A percentile compares a stretch with the other conserved stretches of the same genome.
These are phyloP conservation scores for Epichloe coenophiala DNA, from an alignment of 2,329 filamentous ascomycete species.

Conservation along the genomic window DNA sequence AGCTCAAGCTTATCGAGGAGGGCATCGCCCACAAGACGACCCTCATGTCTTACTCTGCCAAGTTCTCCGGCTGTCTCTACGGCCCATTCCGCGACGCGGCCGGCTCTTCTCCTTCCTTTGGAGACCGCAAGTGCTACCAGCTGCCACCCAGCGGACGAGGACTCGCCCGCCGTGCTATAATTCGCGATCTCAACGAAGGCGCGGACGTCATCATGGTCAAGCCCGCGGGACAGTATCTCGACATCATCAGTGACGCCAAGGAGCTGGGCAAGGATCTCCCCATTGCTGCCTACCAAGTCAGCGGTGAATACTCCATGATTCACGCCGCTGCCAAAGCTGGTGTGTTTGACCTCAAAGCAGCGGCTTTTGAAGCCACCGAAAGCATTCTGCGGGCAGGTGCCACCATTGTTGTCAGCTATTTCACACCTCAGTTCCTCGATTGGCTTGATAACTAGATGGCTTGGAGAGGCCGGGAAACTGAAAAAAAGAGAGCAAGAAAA, in stretches of 20 bases:
- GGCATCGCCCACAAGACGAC: conserved; percentile 84
- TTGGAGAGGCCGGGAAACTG: background rate
- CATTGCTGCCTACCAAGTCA: conserved; percentile 91
- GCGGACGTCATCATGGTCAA: conserved; percentile 99
- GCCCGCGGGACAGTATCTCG: conserved; percentile 86
- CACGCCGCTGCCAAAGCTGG: conserved; percentile 90
- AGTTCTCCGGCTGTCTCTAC: conserved; percentile 93
- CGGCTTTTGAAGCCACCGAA: conserved; percentile 91
- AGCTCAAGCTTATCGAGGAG: conserved; percentile 91
- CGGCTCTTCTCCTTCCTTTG: conserved; percentile 79
- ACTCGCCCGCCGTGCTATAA: conserved; percentile 78
- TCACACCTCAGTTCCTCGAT: conserved; percentile 67
- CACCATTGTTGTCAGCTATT: conserved; percentile 88
- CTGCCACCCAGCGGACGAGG: conserved; percentile 85
- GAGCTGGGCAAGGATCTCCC: conserved; percentile 85
- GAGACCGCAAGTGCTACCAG: conserved; percentile 94
- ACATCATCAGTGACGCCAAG: conserved; percentile 96
- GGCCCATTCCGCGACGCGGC: conserved; percentile 95
- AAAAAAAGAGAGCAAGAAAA: background rate
- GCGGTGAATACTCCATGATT: conserved; percentile 96
- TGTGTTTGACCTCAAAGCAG: conserved; percentile 86
- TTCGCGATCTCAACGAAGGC: conserved; percentile 80
- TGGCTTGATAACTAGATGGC: conserved; percentile 41
- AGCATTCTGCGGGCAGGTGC: conserved; percentile 87
- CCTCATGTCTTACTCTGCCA: conserved; percentile 96